A percentile compares a stretch with the other conserved stretches of the same genome.
These are phyloP conservation scores for Ogataea degrootiae DNA, from an alignment of 805 yeast species.

Conservation along the genomic window DNA sequence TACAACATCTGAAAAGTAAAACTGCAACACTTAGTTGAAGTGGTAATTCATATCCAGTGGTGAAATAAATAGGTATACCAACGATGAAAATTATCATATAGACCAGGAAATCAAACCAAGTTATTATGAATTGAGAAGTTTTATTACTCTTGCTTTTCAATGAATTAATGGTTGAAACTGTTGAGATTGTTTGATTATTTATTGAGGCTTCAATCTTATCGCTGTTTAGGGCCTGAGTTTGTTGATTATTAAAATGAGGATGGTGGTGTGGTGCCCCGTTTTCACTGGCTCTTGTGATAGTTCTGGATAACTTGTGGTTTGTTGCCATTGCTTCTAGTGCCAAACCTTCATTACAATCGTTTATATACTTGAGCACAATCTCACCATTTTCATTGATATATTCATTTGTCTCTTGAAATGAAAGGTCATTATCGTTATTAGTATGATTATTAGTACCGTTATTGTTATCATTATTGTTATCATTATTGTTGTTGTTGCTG, in stretches of 20 bases:
- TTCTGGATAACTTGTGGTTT: constrained; percentile 14
- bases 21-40: constrained; percentile 61
- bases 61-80: constrained; percentile 59
- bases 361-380: not conserved
- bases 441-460: not conserved
- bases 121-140: constrained; percentile 11
- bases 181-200: not conserved
- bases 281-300: constrained; percentile 1
- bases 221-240: not conserved
- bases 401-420: not conserved
- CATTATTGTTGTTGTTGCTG: not conserved
- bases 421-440: constrained; percentile 8
- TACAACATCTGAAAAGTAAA: constrained; percentile 47
- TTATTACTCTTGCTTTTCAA: not conserved
- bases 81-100: constrained; percentile 43
- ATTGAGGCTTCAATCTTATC: not conserved
- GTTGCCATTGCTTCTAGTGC: constrained; percentile 20
- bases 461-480: not conserved
- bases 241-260: not conserved
- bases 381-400: not conserved
- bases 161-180: too few species aligned
- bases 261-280: not conserved
- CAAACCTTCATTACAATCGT: constrained; percentile 26
- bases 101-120: constrained; percentile 52
- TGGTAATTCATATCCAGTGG: constrained; percentile 52